These are phyloP conservation scores for Vanrija sp. DNA, from an alignment of 1,284 basidiomycete genomes.

Conservation along the genomic window DNA sequence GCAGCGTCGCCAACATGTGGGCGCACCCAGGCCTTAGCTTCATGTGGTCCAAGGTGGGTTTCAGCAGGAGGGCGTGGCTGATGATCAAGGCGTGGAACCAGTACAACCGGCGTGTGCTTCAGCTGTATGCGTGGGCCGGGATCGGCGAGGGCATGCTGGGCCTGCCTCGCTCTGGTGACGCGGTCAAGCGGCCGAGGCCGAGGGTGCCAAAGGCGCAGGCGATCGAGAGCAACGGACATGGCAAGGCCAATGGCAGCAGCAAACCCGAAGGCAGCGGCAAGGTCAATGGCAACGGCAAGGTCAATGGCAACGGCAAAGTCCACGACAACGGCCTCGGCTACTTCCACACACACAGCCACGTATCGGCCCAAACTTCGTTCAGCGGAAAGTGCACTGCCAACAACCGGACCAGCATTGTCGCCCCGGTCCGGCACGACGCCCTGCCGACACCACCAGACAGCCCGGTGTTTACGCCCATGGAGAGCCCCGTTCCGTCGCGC, in stretches of 20 bases:
- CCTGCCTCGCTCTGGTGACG: constrained; percentile 33
- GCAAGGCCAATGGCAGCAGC: no score
- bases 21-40: constrained; percentile 31
- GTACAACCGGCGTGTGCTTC: constrained; percentile 34
- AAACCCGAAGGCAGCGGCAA: neutral
- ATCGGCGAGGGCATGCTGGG: constrained; percentile 38
- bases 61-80: neutral
- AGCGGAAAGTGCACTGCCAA: no score
- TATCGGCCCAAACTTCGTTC: no score
- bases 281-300: neutral
- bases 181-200: constrained; percentile 3
- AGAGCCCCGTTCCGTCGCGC: neutral
- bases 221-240: no score
- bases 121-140: constrained; percentile 35
- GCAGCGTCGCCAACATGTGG: constrained; percentile 27
- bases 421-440: no score
- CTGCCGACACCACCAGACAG: no score
- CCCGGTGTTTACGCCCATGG: neutral
- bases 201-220: constrained; percentile 10
- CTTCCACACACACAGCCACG: neutral
- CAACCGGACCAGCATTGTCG: no score
- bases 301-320: neutral
- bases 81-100: constrained; percentile 39
- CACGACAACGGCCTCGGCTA: neutral
- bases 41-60: constrained; percentile 41